phyloP scores from a whole-genome alignment of 192 early-diverging fungal species.

The Coemansia guatemalensis region DNA sequence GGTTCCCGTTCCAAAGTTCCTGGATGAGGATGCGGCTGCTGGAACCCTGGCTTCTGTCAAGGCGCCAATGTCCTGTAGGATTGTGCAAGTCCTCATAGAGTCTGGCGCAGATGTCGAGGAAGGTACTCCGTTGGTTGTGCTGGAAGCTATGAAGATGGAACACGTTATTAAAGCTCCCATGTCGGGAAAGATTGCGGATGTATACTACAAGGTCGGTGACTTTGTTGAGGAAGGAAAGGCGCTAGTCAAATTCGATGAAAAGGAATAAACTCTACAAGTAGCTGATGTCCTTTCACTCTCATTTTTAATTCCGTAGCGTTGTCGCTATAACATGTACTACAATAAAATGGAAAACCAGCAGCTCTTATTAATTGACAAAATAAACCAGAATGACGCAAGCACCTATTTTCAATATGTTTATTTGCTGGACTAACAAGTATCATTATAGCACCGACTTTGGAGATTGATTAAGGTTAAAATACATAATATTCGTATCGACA shows the following conservation, averaged over 20 bases:
- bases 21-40: constrained; percentile 46
- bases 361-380: not conserved
- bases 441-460: too few species aligned
- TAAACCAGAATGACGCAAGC: too few species aligned
- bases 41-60: constrained; percentile 64
- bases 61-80: constrained; percentile 98
- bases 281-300: too few species aligned
- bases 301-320: too few species aligned
- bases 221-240: constrained; percentile 84
- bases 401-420: too few species aligned
- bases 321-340: too few species aligned
- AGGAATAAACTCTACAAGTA: constrained; percentile 3
- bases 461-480: too few species aligned
- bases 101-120: constrained; percentile 78
- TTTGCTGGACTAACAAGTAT: too few species aligned
- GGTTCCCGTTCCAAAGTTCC: constrained; percentile 59
- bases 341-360: too few species aligned
- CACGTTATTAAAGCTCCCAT: constrained; percentile 83
- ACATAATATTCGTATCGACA: not conserved
- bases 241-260: constrained; percentile 71
- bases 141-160: constrained; percentile 99
- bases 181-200: constrained; percentile 67
- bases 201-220: constrained; percentile 84
- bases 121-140: constrained; percentile 75
- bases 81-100: constrained; percentile 77